phyloP scores from a whole-genome alignment of 2,329 filamentous ascomycete genomes.

The Penicillium hordei region DNA sequence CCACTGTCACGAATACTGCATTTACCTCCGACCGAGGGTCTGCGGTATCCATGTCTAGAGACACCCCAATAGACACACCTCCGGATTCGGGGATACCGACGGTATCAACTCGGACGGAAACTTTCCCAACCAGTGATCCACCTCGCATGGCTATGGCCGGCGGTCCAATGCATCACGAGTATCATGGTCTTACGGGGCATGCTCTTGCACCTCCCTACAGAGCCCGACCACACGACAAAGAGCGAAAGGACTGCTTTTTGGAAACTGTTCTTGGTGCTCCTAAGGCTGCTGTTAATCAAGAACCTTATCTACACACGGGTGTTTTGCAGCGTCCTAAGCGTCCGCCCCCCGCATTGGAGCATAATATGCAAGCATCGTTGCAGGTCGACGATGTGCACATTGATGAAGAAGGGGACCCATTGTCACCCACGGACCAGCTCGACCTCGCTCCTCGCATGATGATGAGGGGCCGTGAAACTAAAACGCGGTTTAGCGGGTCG shows the following conservation, averaged over 20 bases:
- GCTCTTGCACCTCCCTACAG: conserved; percentile 6
- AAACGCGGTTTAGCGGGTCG: conserved; percentile 43
- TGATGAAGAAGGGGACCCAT: conserved; percentile 22
- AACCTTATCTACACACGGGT: conserved; percentile 31
- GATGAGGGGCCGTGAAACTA: conserved; percentile 41
- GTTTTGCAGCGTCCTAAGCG: conserved; percentile 30
- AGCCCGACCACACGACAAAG: conserved; percentile 17
- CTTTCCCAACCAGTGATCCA: conserved; percentile 12
- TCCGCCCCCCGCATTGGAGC: conserved; percentile 5
- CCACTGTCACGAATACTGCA: conserved; percentile 31
- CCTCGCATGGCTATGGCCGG: conserved; percentile 6
- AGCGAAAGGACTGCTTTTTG: conserved; percentile 34
- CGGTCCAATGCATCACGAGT: conserved; percentile 3
- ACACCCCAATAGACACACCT: conserved; percentile 25
- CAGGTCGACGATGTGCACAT: conserved; percentile 13
- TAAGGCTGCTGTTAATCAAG: conserved; percentile 35
- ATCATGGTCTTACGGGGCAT: conserved; percentile 6
- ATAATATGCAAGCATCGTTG: background rate
- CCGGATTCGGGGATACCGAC: conserved; percentile 35
- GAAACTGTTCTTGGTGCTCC: conserved; percentile 39
- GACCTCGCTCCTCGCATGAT: conserved; percentile 37
- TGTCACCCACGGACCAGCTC: conserved; percentile 35
- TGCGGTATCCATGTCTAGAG: conserved; percentile 19
- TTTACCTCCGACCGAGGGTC: conserved; percentile 27
- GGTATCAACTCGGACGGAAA: conserved; percentile 25